Conservation (phyloP, 2,329 filamentous ascomycete genomes). For the Microsporum ferrugineum region DNA sequence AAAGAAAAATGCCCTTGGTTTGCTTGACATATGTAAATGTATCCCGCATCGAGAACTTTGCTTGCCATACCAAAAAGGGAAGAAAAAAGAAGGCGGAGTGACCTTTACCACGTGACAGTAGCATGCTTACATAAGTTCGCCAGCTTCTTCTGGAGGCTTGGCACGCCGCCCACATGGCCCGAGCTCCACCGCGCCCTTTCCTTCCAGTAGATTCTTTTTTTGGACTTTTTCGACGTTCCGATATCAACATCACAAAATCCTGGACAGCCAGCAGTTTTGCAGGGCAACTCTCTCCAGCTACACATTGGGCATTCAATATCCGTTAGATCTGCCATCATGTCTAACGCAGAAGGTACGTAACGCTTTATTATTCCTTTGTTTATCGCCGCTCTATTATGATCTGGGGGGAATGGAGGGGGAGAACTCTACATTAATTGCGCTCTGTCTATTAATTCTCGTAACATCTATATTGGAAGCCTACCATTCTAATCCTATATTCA, state of each 20-base stretch:
- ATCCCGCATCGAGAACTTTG: background rate
- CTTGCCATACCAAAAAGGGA: background rate
- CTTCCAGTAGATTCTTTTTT: background rate
- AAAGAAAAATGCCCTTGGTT: background rate
- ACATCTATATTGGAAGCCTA: background rate
- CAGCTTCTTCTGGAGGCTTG: background rate
- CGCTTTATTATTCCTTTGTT: background rate
- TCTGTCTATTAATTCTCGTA: background rate
- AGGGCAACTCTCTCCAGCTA: background rate
- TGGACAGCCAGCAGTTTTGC: background rate
- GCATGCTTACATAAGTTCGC: background rate
- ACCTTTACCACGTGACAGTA: background rate
- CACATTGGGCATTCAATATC: background rate
- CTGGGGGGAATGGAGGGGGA: background rate
- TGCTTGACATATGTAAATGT: background rate
- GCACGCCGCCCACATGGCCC: background rate
- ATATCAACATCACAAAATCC: background rate
- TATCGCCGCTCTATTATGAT: background rate
- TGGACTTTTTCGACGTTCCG: background rate
- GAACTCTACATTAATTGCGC: background rate
- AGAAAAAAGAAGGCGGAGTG: background rate
- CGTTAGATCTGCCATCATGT: background rate
- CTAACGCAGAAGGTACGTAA: background rate
- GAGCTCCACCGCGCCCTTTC: background rate
- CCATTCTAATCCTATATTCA: background rate